Base-by-base conservation (phyloP, 2,329 filamentous ascomycete genomes). In the Botrytis cinerea region DNA sequence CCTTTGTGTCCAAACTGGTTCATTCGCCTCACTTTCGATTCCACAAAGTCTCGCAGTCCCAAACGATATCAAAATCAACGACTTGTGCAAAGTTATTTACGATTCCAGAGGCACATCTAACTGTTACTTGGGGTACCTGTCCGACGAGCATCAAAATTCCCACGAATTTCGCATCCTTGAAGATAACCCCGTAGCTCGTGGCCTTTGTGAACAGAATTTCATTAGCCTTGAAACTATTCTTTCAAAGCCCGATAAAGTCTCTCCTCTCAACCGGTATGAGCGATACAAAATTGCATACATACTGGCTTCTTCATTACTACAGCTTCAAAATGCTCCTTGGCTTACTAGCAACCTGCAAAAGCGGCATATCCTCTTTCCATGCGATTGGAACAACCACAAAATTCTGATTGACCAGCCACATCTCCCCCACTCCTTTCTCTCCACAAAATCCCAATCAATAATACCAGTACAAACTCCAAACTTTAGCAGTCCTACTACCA, bases 291-390 rank as follows among this genome's bases (percentile, higher is more conserved):
- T 79, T 64, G 78, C 78, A 1, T 73, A 69, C 43, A 75, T 79
- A 32, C 67, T 79, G 4, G 77, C 77, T 14, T 77, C 78, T 1
- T 77, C 77, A 4, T 70, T 78, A 8, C 25, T 79, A 9, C 78
- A 79, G 59, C 74, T 80, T 16, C 77, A 79, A 20, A 64, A 72
- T 4, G 77, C 78, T 2, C 77, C 78, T 4, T 79, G 78, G 78
- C 73, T 80, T 7, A 20, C 51, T 6, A 61, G 61, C 6, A 76
- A 75, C 25, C 60, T 78, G 25, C 74, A 75, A 16, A 80, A 79
- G 69, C 69, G 74, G 6, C 66, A 78, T 12, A 78, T 80, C 18
- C 73, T 77, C 54, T 80, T 79, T 71, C 69, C 40, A 57, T 60
- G n/a, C 38, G 73, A 75, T 60, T 46, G 73, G 6, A 62, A 74